phyloP scores from a whole-genome alignment of 1,284 basidiomycete species.

The Ceratobasidium sp. region DNA sequence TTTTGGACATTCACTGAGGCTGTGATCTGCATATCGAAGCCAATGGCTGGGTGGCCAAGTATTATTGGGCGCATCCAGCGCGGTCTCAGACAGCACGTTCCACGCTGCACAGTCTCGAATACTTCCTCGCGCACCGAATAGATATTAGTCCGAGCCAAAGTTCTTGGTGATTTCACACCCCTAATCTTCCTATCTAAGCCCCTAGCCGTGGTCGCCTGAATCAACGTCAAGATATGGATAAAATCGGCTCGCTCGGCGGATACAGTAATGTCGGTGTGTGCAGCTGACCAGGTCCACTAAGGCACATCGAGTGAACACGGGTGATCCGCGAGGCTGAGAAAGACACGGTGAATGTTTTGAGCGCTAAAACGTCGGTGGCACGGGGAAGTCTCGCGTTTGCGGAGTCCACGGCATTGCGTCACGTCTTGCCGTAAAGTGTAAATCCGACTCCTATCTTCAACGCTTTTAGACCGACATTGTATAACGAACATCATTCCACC shows the following conservation, averaged over 20 bases:
- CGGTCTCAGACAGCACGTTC: neutral
- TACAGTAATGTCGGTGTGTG: neutral
- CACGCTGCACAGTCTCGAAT: neutral
- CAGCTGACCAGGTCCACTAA: neutral
- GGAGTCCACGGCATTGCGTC: too few species aligned
- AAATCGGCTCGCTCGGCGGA: neutral
- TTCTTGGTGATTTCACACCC: constrained; percentile 2
- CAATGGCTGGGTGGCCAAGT: constrained; percentile 12
- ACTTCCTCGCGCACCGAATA: neutral
- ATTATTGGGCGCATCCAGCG: neutral
- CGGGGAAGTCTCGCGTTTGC: neutral
- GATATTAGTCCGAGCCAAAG: neutral
- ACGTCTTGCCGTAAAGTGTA: neutral
- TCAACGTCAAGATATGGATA: neutral
- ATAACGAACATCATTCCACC: too few species aligned
- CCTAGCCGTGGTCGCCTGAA: neutral
- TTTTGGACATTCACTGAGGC: neutral
- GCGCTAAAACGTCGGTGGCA: neutral
- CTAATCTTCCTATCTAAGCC: neutral
- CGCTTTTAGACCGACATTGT: neutral
- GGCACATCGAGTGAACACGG: neutral
- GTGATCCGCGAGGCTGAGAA: neutral
- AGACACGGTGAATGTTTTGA: neutral
- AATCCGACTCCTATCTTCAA: neutral
- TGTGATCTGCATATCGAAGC: neutral